Conservation (phyloP, 805 yeast genomes). For the Ascoidea rubescens region DNA sequence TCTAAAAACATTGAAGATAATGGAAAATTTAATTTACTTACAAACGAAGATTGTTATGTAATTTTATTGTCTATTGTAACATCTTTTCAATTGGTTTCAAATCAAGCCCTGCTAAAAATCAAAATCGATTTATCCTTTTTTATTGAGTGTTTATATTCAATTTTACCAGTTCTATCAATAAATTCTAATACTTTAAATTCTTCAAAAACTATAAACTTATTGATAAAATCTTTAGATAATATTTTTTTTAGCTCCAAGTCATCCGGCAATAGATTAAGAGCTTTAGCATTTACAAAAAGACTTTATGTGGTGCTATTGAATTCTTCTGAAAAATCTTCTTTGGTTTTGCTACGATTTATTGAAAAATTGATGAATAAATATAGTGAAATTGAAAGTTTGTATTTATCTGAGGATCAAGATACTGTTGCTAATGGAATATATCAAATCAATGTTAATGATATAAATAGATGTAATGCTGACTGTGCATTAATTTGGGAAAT, state of each 20-base stretch:
- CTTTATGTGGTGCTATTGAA: conserved; percentile 53
- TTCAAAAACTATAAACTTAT: conserved; percentile 41
- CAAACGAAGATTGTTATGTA: conserved; percentile 39
- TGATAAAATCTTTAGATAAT: conserved; percentile 63
- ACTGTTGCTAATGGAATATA: conserved; percentile 71
- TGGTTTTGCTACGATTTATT: conserved; percentile 65
- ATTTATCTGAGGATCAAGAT: conserved; percentile 61
- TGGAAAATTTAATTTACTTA: conserved; percentile 11
- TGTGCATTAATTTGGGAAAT: conserved; percentile 90
- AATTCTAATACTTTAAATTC: conserved; percentile 82
- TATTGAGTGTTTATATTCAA: conserved; percentile 56
- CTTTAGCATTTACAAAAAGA: conserved; percentile 73
- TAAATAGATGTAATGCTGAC: conserved; percentile 70
- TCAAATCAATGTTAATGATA: conserved; percentile 46
- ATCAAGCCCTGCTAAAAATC: conserved; percentile 58
- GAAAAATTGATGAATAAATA: conserved; percentile 63
- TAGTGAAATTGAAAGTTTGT: conserved; percentile 60
- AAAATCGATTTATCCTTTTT: conserved; percentile 74
- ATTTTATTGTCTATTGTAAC: conserved; percentile 75
- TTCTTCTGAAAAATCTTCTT: conserved; percentile 77
- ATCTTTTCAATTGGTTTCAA: conserved; percentile 73
- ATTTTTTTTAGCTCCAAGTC: conserved; percentile 67
- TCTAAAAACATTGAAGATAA: conserved; percentile 22
- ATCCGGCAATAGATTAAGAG: conserved; percentile 45
- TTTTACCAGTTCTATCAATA: conserved; percentile 52